phyloP scores from a whole-genome alignment of 805 yeast genomes.

The Cyberlindnera xylosilytica region DNA sequence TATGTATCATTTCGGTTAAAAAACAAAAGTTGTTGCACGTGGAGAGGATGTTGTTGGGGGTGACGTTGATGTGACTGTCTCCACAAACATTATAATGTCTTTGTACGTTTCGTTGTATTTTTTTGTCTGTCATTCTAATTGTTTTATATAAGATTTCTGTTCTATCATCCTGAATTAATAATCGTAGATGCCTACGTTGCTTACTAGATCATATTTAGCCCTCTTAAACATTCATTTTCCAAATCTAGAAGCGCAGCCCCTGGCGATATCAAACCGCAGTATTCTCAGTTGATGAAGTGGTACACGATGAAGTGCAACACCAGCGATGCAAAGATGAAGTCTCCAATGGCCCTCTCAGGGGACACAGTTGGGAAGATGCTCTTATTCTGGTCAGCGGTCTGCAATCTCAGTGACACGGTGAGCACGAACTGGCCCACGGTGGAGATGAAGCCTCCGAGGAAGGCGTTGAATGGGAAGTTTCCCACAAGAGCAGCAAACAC shows the following conservation, averaged over 20 bases:
- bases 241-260: too few relatives aligned
- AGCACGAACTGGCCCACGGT: constrained; percentile 96
- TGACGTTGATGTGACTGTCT: too few relatives aligned
- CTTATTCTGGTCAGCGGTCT: constrained; percentile 42
- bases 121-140: background rate
- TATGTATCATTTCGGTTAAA: too few relatives aligned
- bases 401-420: constrained; percentile 78
- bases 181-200: too few relatives aligned
- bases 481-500: constrained; percentile 74
- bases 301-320: constrained; percentile 82
- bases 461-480: constrained; percentile 95
- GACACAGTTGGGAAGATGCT: constrained; percentile 38
- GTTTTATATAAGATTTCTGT: background rate
- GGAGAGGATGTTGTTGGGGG: too few relatives aligned
- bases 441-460: constrained; percentile 85
- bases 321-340: constrained; percentile 82
- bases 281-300: constrained; percentile 80
- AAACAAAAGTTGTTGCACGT: too few relatives aligned
- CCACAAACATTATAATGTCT: background rate
- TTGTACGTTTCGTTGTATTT: background rate
- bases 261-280: too few relatives aligned
- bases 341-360: constrained; percentile 75
- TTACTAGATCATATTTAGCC: too few relatives aligned
- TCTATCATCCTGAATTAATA: too few relatives aligned
- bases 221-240: too few relatives aligned